Percentiles rank a stretch among this genome's conserved stretches.
Evolutionary conservation across 257 asterid species (phyloP).

Genomic region (Solanum stenotomum): DNA sequence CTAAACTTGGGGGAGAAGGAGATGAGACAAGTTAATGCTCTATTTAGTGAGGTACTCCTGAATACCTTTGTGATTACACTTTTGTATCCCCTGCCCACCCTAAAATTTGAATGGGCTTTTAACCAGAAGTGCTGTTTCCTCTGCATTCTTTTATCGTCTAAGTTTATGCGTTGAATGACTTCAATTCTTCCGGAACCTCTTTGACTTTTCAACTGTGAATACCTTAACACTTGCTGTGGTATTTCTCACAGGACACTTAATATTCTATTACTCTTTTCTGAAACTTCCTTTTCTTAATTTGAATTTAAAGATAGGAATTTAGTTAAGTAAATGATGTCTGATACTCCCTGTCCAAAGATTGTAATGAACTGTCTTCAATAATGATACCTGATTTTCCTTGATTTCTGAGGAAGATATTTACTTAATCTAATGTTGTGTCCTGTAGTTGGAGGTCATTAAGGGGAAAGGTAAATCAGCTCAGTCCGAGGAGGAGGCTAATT

Average conservation of each 20-base stretch:
- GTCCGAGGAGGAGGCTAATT: slow-evolving; percentile 77
- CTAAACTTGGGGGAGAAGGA: slow-evolving; percentile 70
- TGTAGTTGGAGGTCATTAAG: slow-evolving; percentile 66
- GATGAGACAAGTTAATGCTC: slow-evolving; percentile 67
- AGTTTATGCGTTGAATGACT: neutral
- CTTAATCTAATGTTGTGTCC: neutral
- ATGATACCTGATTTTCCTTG: neutral
- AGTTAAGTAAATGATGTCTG: neutral
- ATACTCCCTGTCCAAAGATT: neutral
- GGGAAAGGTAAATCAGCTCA: slow-evolving; percentile 52
- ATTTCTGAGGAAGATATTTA: neutral
- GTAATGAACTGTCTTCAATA: neutral
- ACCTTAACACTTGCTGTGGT: neutral
- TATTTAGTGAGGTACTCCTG: slow-evolving; percentile 64
- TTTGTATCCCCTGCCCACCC: neutral
- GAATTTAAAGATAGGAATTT: neutral
- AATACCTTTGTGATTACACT: neutral
- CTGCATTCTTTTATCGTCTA: neutral
- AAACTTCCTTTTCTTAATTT: neutral
- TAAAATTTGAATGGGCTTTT: neutral
- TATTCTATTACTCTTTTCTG: neutral
- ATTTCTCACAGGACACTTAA: neutral
- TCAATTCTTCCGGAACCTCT: neutral
- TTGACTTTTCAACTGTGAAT: neutral
- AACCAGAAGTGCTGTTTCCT: neutral